Evolutionary conservation across 1,284 basidiomycete genomes (phyloP).

Genomic region (Schizopora paradoxa): DNA sequence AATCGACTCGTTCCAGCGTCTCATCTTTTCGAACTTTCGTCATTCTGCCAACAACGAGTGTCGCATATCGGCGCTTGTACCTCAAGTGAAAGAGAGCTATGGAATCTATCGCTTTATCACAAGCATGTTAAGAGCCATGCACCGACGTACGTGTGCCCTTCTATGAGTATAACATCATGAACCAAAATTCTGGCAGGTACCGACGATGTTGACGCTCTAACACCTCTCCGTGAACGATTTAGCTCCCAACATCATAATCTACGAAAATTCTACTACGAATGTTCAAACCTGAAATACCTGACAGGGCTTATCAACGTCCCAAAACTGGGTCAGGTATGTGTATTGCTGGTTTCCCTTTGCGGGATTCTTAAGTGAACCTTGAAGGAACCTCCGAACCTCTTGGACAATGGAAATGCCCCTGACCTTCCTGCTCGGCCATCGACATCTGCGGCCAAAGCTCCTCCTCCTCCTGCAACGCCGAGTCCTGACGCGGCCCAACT

Average conservation of each 20-base stretch:
- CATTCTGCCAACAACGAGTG: slow-evolving; percentile 92
- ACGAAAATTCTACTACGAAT: slow-evolving; percentile 96
- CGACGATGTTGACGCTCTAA: slow-evolving; percentile 80
- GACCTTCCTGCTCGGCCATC: slow-evolving; percentile 86
- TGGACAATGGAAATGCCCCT: slow-evolving; percentile 77
- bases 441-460: slow-evolving; percentile 47
- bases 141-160: slow-evolving; percentile 59
- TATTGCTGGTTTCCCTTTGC: neutral
- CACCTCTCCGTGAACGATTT: slow-evolving; percentile 81
- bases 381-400: slow-evolving; percentile 91
- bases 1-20: slow-evolving; percentile 95
- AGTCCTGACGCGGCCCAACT: slow-evolving; percentile 74
- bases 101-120: slow-evolving; percentile 97
- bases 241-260: slow-evolving; percentile 85
- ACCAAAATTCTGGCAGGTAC: slow-evolving; percentile 51
- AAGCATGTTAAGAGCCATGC: slow-evolving; percentile 94
- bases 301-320: slow-evolving; percentile 95
- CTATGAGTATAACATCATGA: neutral
- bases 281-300: slow-evolving; percentile 93
- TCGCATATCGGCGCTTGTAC: slow-evolving; percentile 88
- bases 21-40: slow-evolving; percentile 90
- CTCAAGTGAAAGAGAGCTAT: slow-evolving; percentile 95
- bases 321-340: slow-evolving; percentile 79
- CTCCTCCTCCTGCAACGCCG: slow-evolving; percentile 63
- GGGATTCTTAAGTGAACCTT: slow-evolving; percentile 3